Evolutionary conservation across 495 filamentous ascomycete species (phyloP), one percentile per base, ranked within the genome.

Genomic region (Durotheca rogersii): DNA sequence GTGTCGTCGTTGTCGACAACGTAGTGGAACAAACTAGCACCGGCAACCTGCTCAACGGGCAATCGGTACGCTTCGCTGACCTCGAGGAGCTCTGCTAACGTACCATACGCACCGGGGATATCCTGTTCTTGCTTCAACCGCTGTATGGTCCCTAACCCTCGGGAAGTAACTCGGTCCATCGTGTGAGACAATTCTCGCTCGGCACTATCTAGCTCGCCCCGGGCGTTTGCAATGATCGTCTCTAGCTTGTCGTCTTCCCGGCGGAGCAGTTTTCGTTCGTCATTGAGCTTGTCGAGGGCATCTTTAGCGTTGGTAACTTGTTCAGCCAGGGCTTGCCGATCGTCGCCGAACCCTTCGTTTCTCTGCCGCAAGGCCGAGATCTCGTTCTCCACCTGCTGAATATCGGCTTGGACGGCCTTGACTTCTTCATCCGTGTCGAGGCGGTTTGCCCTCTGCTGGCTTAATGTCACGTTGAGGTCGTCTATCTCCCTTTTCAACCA

Each of bases 1-100:
- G 92, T 96, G 29, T 86, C 81, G 43, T 91, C 91, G 30, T 85
- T 95, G 65, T 99, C 93, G 35, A 96, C 90, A 17, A 99, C 89
- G 58, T 95, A 94, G 69, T 99, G 89, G 70, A 99, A 99, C 6
- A 99, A 73, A 65, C 89, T 94, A 52, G 85, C 85, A 4, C 93
- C 94, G 6, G 90, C 94, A 3, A 90, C 93, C 27, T 93, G 87
- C 65, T 99, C 93, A 11, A 95, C 88, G 3, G 93, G 89, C 31
- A 88, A 86, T 27, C 89, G 83, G 67, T 93, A 97, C 38, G 80
- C 80, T n/a, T 95, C 89, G 40, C 75, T 58, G 30, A 95, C 90
- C 18, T 87, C 82, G 61, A 96, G 79, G 6, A 99, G 81, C 65
- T 99, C 93, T 11, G 91, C 90, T 7, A 99, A 61, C 1, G 90